Conservation (phyloP, 352 stramenopile species). For the Phytopythium ostracodes region DNA sequence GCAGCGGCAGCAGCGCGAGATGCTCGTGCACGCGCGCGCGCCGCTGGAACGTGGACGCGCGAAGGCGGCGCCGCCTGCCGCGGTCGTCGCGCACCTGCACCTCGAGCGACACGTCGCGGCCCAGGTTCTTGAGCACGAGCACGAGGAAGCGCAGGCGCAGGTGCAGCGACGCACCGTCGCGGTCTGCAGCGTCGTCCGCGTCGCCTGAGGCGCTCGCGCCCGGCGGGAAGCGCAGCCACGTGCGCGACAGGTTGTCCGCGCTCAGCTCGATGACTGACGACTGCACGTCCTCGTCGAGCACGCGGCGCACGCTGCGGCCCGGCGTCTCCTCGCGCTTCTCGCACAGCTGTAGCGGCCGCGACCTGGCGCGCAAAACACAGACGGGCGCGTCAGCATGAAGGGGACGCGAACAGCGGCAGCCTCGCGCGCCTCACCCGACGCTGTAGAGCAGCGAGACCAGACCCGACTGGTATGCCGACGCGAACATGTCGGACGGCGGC, state of each 20-base stretch:
- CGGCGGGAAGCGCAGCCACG: constrained; percentile 47
- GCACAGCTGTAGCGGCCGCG: constrained; percentile 56
- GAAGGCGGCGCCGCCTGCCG: constrained; percentile 30
- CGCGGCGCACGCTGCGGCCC: constrained; percentile 25
- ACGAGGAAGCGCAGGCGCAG: constrained; percentile 47
- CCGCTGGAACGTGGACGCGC: constrained; percentile 46
- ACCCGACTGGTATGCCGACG: constrained; percentile 39
- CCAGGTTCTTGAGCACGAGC: constrained; percentile 39
- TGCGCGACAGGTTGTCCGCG: constrained; percentile 27
- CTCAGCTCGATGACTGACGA: constrained; percentile 51
- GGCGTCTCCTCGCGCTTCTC: constrained; percentile 40
- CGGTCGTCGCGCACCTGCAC: constrained; percentile 34
- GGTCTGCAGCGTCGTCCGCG: not conserved
- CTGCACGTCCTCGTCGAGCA: constrained; percentile 57
- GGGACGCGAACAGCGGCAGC: not conserved
- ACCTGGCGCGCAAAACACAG: constrained; percentile 11
- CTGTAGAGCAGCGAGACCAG: constrained; percentile 63
- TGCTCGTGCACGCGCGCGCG: constrained; percentile 32
- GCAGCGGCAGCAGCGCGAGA: constrained; percentile 37
- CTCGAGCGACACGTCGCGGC: constrained; percentile 41
- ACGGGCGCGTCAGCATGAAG: not conserved
- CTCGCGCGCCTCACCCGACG: constrained; percentile 32
- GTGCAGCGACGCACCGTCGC: constrained; percentile 25
- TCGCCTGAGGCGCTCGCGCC: not conserved
- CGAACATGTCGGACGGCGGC: constrained; percentile 29